Conservation (phyloP, 345 rosid species). For the Hirschfeldia incana region DNA sequence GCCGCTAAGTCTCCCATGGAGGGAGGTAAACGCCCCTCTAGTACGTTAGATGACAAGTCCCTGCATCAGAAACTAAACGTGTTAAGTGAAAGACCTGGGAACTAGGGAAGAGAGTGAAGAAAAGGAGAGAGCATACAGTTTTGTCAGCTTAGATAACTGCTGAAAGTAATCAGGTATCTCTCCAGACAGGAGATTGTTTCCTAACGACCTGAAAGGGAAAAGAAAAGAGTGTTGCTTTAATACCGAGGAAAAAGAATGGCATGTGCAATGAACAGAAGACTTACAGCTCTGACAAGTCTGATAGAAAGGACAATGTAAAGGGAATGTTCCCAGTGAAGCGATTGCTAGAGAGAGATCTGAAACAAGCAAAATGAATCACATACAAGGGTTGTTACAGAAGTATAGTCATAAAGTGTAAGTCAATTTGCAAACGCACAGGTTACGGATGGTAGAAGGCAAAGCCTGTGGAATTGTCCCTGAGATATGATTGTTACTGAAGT, state of each 20-base stretch:
- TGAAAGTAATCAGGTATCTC: constrained; percentile 78
- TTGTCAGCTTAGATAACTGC: constrained; percentile 50
- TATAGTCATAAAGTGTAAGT: not conserved
- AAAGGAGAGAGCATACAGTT: constrained; percentile 50
- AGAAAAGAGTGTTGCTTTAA: not conserved
- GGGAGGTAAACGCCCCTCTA: constrained; percentile 71
- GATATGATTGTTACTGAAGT: constrained; percentile 79
- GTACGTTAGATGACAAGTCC: constrained; percentile 74
- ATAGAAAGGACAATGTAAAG: constrained; percentile 41
- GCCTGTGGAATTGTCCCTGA: constrained; percentile 74
- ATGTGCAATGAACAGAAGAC: constrained; percentile 28
- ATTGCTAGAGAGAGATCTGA: constrained; percentile 63
- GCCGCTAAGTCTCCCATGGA: constrained; percentile 68
- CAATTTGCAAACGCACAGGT: constrained; percentile 52
- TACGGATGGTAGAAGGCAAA: constrained; percentile 66
- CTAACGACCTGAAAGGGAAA: constrained; percentile 55
- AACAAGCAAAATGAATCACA: constrained; percentile 22
- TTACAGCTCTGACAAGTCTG: constrained; percentile 58
- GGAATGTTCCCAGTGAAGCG: constrained; percentile 68
- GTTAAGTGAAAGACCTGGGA: constrained; percentile 26
- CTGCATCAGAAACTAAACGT: constrained; percentile 42
- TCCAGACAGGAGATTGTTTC: constrained; percentile 63
- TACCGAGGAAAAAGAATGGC: not conserved
- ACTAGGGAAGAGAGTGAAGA: not conserved
- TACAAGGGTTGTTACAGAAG: constrained; percentile 14